phyloP scores from a whole-genome alignment of 2,329 filamentous ascomycete species.

The Sporothrix mexicana region DNA sequence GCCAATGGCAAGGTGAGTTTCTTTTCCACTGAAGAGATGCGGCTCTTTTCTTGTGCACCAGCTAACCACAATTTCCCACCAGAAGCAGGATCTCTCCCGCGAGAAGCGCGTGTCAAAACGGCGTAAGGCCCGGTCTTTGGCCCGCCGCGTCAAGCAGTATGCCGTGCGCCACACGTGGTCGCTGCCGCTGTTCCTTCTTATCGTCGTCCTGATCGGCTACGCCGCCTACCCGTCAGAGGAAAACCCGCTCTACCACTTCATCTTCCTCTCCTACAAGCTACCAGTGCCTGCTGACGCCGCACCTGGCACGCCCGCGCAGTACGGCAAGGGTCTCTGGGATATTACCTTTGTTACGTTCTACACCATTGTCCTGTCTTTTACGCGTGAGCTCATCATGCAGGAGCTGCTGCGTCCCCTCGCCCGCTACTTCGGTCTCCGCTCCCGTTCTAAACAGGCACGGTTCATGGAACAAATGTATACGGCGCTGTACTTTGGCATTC shows the following conservation, averaged over 20 bases:
- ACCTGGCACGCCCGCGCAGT: constrained; percentile 63
- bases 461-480: constrained; percentile 99
- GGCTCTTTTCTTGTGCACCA: neutral
- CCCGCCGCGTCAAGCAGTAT: constrained; percentile 59
- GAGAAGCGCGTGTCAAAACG: constrained; percentile 58
- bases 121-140: constrained; percentile 59
- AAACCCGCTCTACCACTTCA: constrained; percentile 79
- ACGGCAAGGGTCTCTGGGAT: constrained; percentile 88
- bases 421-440: constrained; percentile 69
- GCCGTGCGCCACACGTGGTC: constrained; percentile 65
- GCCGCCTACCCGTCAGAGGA: constrained; percentile 75
- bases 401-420: constrained; percentile 80
- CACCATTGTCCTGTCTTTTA: constrained; percentile 87
- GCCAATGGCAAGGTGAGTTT: constrained; percentile 33
- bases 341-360: constrained; percentile 89
- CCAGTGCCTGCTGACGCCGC: constrained; percentile 53
- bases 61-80: neutral
- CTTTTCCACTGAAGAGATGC: neutral
- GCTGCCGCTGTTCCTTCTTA: constrained; percentile 70
- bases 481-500: constrained; percentile 83
- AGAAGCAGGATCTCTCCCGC: constrained; percentile 33
- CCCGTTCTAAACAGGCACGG: constrained; percentile 78
- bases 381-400: constrained; percentile 95
- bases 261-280: constrained; percentile 88
- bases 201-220: constrained; percentile 70